These are phyloP conservation scores for Kalmusia sp. DNA, from an alignment of 2,329 filamentous ascomycete species.

Conservation along the genomic window DNA sequence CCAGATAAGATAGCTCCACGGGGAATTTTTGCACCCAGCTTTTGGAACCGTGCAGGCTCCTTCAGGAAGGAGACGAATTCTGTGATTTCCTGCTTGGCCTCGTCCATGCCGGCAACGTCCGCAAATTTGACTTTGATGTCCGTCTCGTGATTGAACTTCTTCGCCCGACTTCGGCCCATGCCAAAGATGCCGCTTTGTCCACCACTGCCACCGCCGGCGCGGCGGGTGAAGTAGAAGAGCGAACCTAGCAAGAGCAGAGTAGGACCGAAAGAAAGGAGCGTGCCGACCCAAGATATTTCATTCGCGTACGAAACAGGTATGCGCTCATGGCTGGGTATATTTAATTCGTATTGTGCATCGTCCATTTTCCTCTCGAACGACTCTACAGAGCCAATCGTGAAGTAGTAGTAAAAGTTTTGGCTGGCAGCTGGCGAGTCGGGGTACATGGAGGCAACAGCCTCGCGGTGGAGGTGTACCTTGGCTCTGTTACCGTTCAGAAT, in stretches of 20 bases:
- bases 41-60: conserved; percentile 89
- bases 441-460: conserved; percentile 74
- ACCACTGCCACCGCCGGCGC: conserved; percentile 70
- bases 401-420: conserved; percentile 82
- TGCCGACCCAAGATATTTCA: conserved; percentile 75
- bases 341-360: conserved; percentile 84
- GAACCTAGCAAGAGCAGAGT: conserved; percentile 85
- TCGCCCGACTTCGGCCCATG: conserved; percentile 93
- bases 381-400: conserved; percentile 93
- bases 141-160: conserved; percentile 96
- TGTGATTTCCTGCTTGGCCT: conserved; percentile 98
- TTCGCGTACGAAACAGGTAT: conserved; percentile 90
- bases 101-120: conserved; percentile 97
- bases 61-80: conserved; percentile 98
- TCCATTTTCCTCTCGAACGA: conserved; percentile 90
- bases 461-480: conserved; percentile 79
- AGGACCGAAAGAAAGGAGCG: conserved; percentile 82
- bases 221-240: conserved; percentile 79
- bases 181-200: conserved; percentile 85
- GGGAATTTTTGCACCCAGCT: conserved; percentile 95
- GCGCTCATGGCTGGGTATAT: conserved; percentile 83
- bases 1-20: conserved; percentile 95
- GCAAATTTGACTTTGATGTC: conserved; percentile 96
- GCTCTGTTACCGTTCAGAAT: conserved; percentile 81
- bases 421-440: conserved; percentile 75